A percentile compares a stretch with the other conserved stretches of the same genome.
Evolutionary conservation across 768 basidiomycete species (phyloP).

Genomic region (Leccinum boreale): DNA sequence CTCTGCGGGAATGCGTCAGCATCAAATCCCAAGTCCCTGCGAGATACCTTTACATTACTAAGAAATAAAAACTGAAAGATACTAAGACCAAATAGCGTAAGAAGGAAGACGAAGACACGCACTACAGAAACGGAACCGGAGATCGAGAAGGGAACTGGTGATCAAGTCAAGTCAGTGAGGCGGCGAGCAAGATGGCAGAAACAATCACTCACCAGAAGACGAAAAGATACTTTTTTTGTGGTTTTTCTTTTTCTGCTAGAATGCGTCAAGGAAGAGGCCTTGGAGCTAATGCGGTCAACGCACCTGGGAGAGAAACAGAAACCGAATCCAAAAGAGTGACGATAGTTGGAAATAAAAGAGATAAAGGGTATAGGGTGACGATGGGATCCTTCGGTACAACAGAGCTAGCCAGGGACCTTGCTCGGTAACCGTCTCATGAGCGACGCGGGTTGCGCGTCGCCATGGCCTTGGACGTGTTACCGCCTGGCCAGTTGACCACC

Average conservation of each 20-base stretch:
- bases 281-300: background rate
- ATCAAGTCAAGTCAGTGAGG: background rate
- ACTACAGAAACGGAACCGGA: background rate
- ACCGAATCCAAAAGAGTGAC: background rate
- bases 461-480: background rate
- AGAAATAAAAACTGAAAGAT: background rate
- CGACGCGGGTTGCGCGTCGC: background rate
- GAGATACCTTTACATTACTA: background rate
- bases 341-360: background rate
- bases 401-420: background rate
- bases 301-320: background rate
- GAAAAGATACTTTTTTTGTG: background rate
- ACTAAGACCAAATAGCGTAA: background rate
- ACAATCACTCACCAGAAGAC: background rate
- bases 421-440: background rate
- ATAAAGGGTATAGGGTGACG: slow-evolving; percentile 10
- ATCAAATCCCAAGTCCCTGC: background rate
- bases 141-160: background rate
- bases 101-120: too few relatives aligned
- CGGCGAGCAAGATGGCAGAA: background rate
- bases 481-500: background rate
- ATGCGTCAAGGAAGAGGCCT: background rate
- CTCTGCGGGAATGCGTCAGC: background rate
- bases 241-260: background rate
- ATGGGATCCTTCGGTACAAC: background rate